Evolutionary conservation across 2,329 filamentous ascomycete genomes (phyloP).

Genomic region (Davidsoniella virescens): DNA sequence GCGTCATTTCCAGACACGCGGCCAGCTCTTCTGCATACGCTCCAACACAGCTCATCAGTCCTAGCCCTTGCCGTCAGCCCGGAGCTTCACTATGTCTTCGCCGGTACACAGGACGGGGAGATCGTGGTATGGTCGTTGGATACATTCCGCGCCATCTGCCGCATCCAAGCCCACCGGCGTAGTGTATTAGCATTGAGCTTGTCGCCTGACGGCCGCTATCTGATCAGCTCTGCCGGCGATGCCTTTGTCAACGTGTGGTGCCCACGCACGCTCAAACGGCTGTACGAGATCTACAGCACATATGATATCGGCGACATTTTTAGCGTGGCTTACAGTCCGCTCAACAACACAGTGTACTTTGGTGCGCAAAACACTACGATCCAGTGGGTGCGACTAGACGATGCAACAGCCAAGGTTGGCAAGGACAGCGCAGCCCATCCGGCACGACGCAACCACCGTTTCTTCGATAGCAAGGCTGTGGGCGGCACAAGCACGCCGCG

Average conservation of each 20-base stretch:
- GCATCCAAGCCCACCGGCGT: slow-evolving; percentile 77
- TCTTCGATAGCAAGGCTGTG: slow-evolving; percentile 82
- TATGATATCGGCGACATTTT: slow-evolving; percentile 95
- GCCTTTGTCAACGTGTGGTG: slow-evolving; percentile 92
- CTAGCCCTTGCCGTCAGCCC: slow-evolving; percentile 70
- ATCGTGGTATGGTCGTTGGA: slow-evolving; percentile 82
- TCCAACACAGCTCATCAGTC: slow-evolving; percentile 63
- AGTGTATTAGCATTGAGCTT: slow-evolving; percentile 77
- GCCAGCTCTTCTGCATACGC: slow-evolving; percentile 47
- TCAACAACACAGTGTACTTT: slow-evolving; percentile 69
- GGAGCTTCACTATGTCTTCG: slow-evolving; percentile 65
- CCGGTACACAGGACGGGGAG: slow-evolving; percentile 84
- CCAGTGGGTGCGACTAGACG: slow-evolving; percentile 72
- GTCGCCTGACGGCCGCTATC: slow-evolving; percentile 53
- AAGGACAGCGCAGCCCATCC: slow-evolving; percentile 54
- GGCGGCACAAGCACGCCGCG: slow-evolving; percentile 66
- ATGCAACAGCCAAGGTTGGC: slow-evolving; percentile 40
- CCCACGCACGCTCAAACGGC: slow-evolving; percentile 53
- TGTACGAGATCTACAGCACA: slow-evolving; percentile 82
- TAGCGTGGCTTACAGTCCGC: slow-evolving; percentile 73
- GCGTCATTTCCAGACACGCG: slow-evolving; percentile 2
- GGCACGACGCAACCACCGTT: slow-evolving; percentile 63
- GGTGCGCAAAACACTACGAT: slow-evolving; percentile 91
- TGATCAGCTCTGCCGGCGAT: slow-evolving; percentile 89
- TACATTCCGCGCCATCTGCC: slow-evolving; percentile 65